Conservation (phyloP, 1,284 basidiomycete genomes). For the Pulveroboletus sp. region DNA sequence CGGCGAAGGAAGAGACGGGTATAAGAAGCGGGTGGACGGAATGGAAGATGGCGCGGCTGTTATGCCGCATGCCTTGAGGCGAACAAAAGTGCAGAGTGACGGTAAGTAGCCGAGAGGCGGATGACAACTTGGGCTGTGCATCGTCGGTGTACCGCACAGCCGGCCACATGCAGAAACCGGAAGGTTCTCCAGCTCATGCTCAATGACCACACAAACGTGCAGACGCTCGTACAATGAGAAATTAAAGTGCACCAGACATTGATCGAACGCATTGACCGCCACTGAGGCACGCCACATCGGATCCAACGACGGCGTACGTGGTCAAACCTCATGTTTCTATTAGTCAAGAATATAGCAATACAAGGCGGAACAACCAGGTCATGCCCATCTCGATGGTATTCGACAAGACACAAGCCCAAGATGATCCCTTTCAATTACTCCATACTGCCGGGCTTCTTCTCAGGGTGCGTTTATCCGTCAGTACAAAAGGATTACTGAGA, state of each 20-base stretch:
- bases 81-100: constrained; percentile 14
- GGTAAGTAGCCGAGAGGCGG: constrained; percentile 6
- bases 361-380: constrained; percentile 13
- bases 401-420: constrained; percentile 44
- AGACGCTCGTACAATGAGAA: background rate
- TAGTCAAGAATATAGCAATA: constrained; percentile 17
- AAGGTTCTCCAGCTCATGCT: background rate
- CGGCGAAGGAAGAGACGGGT: background rate
- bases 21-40: constrained; percentile 1
- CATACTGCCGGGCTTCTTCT: constrained; percentile 15
- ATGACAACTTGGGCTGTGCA: constrained; percentile 6
- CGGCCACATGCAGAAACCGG: background rate
- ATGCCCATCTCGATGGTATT: constrained; percentile 7
- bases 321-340: background rate
- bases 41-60: constrained; percentile 12
- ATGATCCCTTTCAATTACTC: constrained; percentile 29
- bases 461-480: constrained; percentile 17
- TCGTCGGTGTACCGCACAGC: background rate
- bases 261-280: background rate
- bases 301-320: no score
- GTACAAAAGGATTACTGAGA: constrained; percentile 46
- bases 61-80: constrained; percentile 28
- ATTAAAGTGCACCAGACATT: background rate
- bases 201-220: background rate
- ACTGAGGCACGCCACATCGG: background rate